These are phyloP conservation scores for Termitomyces sp. DNA, from an alignment of 768 basidiomycete species.

Conservation along the genomic window DNA sequence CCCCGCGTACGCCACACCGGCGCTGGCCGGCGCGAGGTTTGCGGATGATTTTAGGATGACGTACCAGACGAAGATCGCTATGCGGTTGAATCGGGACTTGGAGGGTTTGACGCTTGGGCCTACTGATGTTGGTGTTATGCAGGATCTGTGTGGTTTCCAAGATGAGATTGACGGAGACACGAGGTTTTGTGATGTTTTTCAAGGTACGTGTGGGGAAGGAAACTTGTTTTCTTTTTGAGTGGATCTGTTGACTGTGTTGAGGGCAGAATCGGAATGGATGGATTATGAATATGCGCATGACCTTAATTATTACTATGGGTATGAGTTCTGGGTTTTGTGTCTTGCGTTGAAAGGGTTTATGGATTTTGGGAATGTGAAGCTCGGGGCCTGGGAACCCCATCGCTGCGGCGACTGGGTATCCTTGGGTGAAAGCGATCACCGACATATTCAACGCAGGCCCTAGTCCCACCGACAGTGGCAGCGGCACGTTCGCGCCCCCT, in stretches of 20 bases:
- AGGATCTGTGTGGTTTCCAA: slow-evolving; percentile 38
- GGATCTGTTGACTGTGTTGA: background rate
- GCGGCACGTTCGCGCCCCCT: slow-evolving; percentile 27
- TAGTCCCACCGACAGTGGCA: slow-evolving; percentile 17
- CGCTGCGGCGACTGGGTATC: slow-evolving; percentile 32
- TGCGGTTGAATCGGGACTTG: slow-evolving; percentile 29
- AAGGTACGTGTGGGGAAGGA: slow-evolving; percentile 19
- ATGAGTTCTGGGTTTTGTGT: background rate
- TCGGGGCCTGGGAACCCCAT: slow-evolving; percentile 42
- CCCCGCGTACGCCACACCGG: slow-evolving; percentile 25
- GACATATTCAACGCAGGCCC: slow-evolving; percentile 31
- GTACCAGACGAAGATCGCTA: slow-evolving; percentile 28
- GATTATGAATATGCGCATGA: slow-evolving; percentile 42
- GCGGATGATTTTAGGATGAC: slow-evolving; percentile 25
- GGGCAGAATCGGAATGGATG: slow-evolving; percentile 33
- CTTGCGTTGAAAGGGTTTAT: background rate
- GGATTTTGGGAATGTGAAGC: slow-evolving; percentile 12
- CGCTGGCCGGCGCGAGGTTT: slow-evolving; percentile 23
- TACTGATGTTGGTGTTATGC: slow-evolving; percentile 36
- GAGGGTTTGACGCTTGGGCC: slow-evolving; percentile 28
- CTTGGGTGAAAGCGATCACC: slow-evolving; percentile 34
- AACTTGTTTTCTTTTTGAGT: background rate
- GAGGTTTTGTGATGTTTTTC: slow-evolving; percentile 36
- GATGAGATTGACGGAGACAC: slow-evolving; percentile 32
- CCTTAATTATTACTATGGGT: slow-evolving; percentile 43